A percentile compares a stretch with the other conserved stretches of the same genome.
phyloP scores from a whole-genome alignment of 768 basidiomycete genomes.

The Auriculariales sp. region DNA sequence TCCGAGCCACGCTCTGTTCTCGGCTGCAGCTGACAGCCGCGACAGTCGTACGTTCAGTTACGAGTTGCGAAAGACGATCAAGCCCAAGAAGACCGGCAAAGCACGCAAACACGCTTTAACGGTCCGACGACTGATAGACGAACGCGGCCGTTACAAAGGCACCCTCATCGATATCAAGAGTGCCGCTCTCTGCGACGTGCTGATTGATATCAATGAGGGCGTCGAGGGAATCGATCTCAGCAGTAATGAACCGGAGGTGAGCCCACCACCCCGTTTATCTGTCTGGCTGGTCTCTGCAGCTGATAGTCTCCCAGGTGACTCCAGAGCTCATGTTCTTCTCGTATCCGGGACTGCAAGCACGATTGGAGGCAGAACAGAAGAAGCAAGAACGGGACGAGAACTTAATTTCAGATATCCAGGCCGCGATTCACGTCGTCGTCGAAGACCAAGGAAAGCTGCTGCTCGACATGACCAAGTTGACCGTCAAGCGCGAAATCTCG shows the following conservation, averaged over 20 bases:
- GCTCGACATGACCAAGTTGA: constrained; percentile 7
- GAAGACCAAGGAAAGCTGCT: constrained; percentile 8
- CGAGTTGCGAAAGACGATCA: constrained; percentile 13
- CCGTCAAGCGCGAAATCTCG: constrained; percentile 11
- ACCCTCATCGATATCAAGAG: constrained; percentile 13
- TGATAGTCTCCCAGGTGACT: constrained; percentile 4
- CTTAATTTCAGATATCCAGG: constrained; percentile 9
- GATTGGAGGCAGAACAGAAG: constrained; percentile 8
- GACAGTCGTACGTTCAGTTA: constrained; percentile 9
- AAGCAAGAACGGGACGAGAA: constrained; percentile 6
- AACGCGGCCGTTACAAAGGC: neutral
- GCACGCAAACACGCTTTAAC: constrained; percentile 11
- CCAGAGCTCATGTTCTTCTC: constrained; percentile 9
- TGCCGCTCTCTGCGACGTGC: constrained; percentile 7
- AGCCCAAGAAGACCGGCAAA: constrained; percentile 6
- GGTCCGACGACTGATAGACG: constrained; percentile 1
- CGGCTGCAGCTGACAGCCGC: neutral
- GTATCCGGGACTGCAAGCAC: constrained; percentile 4
- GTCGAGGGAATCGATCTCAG: constrained; percentile 5
- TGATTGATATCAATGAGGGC: constrained; percentile 10
- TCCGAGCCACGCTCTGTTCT: neutral
- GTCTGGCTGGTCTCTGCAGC: too few species aligned
- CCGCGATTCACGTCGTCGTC: constrained; percentile 10
- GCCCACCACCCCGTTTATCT: neutral
- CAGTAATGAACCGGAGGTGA: neutral